phyloP scores from a whole-genome alignment of 2,329 filamentous ascomycete genomes.

The Sphaerulina populicola region DNA sequence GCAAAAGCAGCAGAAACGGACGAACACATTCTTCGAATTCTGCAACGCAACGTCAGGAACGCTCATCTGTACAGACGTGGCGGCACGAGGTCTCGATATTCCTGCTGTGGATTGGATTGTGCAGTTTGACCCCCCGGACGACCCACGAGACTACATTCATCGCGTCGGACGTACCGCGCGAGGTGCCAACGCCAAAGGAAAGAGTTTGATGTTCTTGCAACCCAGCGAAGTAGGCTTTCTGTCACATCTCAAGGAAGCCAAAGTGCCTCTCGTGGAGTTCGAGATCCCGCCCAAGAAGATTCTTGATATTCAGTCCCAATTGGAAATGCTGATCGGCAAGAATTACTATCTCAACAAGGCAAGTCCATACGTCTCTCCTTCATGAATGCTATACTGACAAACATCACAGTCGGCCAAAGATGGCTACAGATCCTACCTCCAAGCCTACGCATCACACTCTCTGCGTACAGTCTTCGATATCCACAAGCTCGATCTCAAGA shows the following conservation, averaged over 20 bases:
- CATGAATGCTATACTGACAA: slow-evolving; percentile 7
- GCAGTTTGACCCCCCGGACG: slow-evolving; percentile 69
- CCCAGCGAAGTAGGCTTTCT: slow-evolving; percentile 89
- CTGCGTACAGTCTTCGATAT: slow-evolving; percentile 79
- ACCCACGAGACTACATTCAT: slow-evolving; percentile 73
- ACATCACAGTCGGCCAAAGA: slow-evolving; percentile 52
- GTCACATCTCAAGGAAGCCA: slow-evolving; percentile 78
- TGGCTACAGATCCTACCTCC: slow-evolving; percentile 80
- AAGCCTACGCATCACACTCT: slow-evolving; percentile 85
- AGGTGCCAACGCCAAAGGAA: slow-evolving; percentile 72
- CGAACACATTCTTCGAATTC: slow-evolving; percentile 97
- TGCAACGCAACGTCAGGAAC: slow-evolving; percentile 76
- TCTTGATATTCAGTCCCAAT: slow-evolving; percentile 65
- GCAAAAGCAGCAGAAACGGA: slow-evolving; percentile 98
- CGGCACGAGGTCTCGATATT: slow-evolving; percentile 89
- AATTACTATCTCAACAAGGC: slow-evolving; percentile 97
- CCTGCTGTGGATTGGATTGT: slow-evolving; percentile 94
- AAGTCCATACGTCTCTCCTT: slow-evolving; percentile 19
- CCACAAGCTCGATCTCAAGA: slow-evolving; percentile 70
- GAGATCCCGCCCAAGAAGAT: slow-evolving; percentile 92
- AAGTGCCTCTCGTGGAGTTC: slow-evolving; percentile 91
- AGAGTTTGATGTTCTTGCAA: slow-evolving; percentile 86
- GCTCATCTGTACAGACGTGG: slow-evolving; percentile 92
- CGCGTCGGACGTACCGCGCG: slow-evolving; percentile 90
- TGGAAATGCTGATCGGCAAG: slow-evolving; percentile 86